Evolutionary conservation across 192 early-diverging fungal genomes (phyloP).

Genomic region (Obelidium mucronatum): DNA sequence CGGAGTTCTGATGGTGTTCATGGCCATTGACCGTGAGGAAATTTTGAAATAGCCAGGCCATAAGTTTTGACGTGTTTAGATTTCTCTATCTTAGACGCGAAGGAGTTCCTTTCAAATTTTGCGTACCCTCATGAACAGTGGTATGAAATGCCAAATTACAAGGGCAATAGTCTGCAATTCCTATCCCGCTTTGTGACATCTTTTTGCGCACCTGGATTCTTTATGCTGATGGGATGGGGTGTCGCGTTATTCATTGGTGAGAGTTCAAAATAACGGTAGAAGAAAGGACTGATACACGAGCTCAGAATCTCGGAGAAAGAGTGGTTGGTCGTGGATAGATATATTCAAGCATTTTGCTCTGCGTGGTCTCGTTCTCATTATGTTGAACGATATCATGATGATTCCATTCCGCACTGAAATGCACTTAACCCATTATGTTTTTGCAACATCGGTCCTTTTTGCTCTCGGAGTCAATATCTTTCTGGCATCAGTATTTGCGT

Average conservation of each 20-base stretch:
- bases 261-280: background rate
- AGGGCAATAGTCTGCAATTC: constrained; percentile 27
- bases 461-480: constrained; percentile 46
- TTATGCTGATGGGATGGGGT: constrained; percentile 48
- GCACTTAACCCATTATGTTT: background rate
- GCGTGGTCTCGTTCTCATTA: constrained; percentile 39
- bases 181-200: constrained; percentile 42
- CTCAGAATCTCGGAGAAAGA: constrained; percentile 15
- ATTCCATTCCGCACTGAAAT: background rate
- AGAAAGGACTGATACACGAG: background rate
- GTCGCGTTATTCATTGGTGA: constrained; percentile 39
- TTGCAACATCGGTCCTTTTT: constrained; percentile 40
- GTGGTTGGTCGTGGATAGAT: constrained; percentile 26
- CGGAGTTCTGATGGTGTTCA: constrained; percentile 7
- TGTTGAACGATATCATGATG: constrained; percentile 32
- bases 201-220: constrained; percentile 49
- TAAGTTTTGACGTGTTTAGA: background rate
- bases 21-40: constrained; percentile 8
- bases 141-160: constrained; percentile 44
- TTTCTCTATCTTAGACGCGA: background rate
- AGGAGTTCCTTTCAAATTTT: background rate
- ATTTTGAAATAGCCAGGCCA: background rate
- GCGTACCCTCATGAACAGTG: constrained; percentile 41
- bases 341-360: constrained; percentile 45
- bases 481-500: constrained; percentile 39